Percentiles rank a stretch among this genome's conserved stretches.
phyloP scores from a whole-genome alignment of 2,329 filamentous ascomycete genomes.

The Calonectria pauciramosa region DNA sequence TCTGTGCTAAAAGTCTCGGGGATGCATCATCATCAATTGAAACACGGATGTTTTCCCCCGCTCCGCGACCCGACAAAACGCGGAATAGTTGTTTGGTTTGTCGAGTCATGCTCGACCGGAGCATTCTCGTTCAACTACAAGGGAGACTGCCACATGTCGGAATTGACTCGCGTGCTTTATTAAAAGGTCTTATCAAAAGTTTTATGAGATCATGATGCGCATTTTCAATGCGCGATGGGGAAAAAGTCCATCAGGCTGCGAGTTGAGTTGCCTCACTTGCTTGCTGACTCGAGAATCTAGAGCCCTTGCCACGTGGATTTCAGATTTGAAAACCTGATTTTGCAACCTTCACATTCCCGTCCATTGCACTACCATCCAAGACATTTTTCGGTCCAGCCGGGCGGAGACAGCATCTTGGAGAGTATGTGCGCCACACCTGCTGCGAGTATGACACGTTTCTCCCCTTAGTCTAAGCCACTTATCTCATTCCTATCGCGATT shows the following conservation, averaged over 20 bases:
- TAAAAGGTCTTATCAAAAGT: background rate
- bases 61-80: background rate
- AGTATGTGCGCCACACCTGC: background rate
- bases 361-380: background rate
- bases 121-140: background rate
- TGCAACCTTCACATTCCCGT: background rate
- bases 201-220: background rate
- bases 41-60: background rate
- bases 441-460: background rate
- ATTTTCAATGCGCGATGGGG: background rate
- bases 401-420: background rate
- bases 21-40: background rate
- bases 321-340: background rate
- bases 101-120: background rate
- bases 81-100: background rate
- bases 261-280: background rate
- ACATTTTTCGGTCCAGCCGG: background rate
- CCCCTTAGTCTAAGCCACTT: background rate
- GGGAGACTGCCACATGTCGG: background rate
- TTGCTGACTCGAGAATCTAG: background rate
- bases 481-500: background rate
- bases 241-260: background rate
- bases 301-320: background rate
- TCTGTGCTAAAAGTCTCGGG: background rate
- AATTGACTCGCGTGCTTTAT: background rate